Evolutionary conservation across 495 filamentous ascomycete genomes (phyloP), one percentile per base, ranked within the genome.

Genomic region (Xylaria longipes): DNA sequence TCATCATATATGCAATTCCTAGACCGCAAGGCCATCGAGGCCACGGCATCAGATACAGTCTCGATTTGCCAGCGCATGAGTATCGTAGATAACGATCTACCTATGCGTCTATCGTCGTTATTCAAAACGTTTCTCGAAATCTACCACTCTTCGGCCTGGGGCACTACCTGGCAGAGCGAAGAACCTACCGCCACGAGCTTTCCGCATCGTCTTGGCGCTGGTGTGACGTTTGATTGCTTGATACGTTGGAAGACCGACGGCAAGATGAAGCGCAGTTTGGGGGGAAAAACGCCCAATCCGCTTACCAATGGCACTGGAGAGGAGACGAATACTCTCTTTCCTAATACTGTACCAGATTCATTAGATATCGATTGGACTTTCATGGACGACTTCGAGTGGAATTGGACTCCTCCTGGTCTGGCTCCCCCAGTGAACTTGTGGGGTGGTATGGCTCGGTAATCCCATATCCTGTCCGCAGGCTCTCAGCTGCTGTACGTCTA

Each of bases 351-450:
- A 8, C 68, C 76, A 4, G 82, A 81, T 63, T 71, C 80, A 4
- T 72, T 82, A 57, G 71, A 75, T 68, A 81, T 84, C 61, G 82
- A 84, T 50, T 84, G 82, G 82, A 80, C 79, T 25, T 84, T 84
- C 48, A 80, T 84, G 80, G 82, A 83, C 62, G 83, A 84, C 61
- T 84, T 84, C 52, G 82, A 84, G 52, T 84, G 82, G 83, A 81
- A 52, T 45, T 71, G 68, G 68, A 64, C 62, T 27, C 50, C 50
- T n/a, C 39, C 69, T 27, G 46, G 52, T 27, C 54, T 71, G 9
- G 52, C 6, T 31, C 48, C 61, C 17, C 69, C 69, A 1, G 41
- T 66, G 5, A 57, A 35, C 61, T 60, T 57, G 1, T 71, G 69
- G 69, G 37, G 64, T 33, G 69, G 69, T 12, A 20, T 65, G 69